phyloP scores from a whole-genome alignment of 2,329 filamentous ascomycete genomes.

The Talaromyces islandicus region DNA sequence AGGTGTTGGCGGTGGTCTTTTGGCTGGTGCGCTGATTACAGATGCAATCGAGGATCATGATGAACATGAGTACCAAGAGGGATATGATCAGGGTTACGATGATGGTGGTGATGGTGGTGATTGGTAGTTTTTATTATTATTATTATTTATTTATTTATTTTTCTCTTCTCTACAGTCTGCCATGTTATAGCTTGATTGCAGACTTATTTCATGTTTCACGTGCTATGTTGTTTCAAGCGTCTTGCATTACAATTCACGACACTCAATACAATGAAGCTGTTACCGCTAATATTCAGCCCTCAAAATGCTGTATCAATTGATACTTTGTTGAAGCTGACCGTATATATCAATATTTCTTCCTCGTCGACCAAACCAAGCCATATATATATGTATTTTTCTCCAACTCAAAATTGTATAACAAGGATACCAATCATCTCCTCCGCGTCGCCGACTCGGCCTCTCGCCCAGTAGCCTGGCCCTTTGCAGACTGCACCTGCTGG shows the following conservation, averaged over 20 bases:
- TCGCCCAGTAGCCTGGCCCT: constrained; percentile 17
- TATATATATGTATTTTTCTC: too few relatives aligned
- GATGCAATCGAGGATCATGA: constrained; percentile 61
- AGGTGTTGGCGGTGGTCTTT: constrained; percentile 71
- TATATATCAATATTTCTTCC: background rate
- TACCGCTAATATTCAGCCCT: background rate
- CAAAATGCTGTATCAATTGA: background rate
- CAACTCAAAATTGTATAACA: too few relatives aligned
- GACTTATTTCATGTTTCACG: background rate
- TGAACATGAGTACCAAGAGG: constrained; percentile 46
- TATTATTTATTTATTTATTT: background rate
- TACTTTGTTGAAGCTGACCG: background rate
- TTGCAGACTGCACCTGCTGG: constrained; percentile 9
- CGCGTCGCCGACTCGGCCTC: constrained; percentile 21
- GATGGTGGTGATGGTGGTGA: constrained; percentile 23
- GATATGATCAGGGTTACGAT: constrained; percentile 22
- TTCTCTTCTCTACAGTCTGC: background rate
- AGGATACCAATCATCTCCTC: too few relatives aligned
- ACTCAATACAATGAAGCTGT: background rate
- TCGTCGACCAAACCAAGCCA: background rate
- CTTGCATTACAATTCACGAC: background rate
- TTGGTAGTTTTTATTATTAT: background rate
- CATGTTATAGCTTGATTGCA: background rate
- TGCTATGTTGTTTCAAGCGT: background rate
- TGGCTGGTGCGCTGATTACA: constrained; percentile 69